phyloP scores from a whole-genome alignment of 768 basidiomycete species.

The Tephrocybe sp. region DNA sequence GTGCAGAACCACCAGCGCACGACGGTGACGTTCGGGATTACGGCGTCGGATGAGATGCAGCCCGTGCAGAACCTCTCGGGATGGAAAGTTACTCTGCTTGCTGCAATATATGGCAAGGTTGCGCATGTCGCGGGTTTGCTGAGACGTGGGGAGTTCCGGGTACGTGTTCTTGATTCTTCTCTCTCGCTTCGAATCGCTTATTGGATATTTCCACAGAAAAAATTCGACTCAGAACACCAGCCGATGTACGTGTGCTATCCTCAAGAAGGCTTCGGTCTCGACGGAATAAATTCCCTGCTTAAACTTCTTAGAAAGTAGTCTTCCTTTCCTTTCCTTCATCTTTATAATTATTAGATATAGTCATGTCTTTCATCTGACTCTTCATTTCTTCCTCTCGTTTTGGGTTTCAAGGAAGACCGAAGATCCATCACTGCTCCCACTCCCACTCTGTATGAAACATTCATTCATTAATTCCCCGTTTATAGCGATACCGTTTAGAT shows the following conservation, averaged over 20 bases:
- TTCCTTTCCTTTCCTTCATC: no score
- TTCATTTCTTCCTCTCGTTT: no score
- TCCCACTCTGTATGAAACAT: no score
- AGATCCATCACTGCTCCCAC: no score
- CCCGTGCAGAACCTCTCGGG: conserved; percentile 45
- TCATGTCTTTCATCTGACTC: no score
- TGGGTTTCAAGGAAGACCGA: no score
- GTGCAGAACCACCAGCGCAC: conserved; percentile 22
- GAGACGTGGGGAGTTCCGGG: conserved; percentile 45
- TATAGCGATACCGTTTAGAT: no score
- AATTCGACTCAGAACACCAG: conserved; percentile 42
- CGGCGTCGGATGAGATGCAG: conserved; percentile 39
- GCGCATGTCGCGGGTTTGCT: conserved; percentile 37
- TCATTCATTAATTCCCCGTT: no score
- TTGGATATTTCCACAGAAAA: conserved; percentile 28
- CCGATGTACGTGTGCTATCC: conserved; percentile 55
- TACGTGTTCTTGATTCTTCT: conserved; percentile 19
- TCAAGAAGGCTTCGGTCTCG: conserved; percentile 45
- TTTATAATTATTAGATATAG: no score
- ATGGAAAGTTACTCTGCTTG: conserved; percentile 45
- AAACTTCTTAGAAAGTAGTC: conserved; percentile 37
- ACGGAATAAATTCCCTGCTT: conserved; percentile 43
- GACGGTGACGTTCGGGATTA: conserved; percentile 48
- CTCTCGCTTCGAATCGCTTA: background rate
- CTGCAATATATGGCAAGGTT: conserved; percentile 42